These are phyloP conservation scores for Yarrowia divulgata DNA, from an alignment of 805 yeast genomes.

Conservation along the genomic window DNA sequence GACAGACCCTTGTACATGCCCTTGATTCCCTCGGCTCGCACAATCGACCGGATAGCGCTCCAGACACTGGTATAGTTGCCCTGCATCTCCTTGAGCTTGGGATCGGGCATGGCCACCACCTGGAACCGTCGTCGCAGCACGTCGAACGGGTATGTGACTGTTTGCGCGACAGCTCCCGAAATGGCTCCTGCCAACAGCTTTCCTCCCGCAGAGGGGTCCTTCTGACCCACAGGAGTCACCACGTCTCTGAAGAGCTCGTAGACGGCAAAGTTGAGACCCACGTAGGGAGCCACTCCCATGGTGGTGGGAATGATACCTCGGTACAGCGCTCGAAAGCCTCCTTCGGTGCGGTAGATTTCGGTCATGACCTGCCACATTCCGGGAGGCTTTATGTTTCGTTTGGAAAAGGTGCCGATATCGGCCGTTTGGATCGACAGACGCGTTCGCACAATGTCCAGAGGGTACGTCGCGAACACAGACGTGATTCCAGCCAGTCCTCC, in stretches of 20 bases:
- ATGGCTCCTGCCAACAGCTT: conserved; percentile 81
- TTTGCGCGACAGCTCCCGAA: conserved; percentile 89
- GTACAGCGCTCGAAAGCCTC: conserved; percentile 79
- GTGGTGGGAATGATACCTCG: conserved; percentile 91
- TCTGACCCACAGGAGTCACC: conserved; percentile 51
- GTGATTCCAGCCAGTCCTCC: conserved; percentile 85
- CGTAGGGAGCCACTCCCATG: conserved; percentile 94
- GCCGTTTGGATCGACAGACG: conserved; percentile 91
- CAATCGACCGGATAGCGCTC: conserved; percentile 76
- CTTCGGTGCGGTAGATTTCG: conserved; percentile 74
- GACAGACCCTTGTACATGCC: conserved; percentile 69
- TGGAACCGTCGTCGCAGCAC: conserved; percentile 88
- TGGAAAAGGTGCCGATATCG: conserved; percentile 49
- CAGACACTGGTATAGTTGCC: conserved; percentile 66
- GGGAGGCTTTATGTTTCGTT: conserved; percentile 58
- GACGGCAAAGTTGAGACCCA: conserved; percentile 88
- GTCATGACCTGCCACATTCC: conserved; percentile 67
- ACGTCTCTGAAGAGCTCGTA: conserved; percentile 80
- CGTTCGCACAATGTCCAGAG: conserved; percentile 89
- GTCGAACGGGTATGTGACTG: conserved; percentile 90
- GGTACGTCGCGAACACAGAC: conserved; percentile 86
- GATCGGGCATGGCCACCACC: conserved; percentile 73
- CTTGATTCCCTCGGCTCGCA: conserved; percentile 76
- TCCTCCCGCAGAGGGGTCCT: conserved; percentile 56
- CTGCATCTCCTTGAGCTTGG: conserved; percentile 62